Evolutionary conservation across 306 rosid species (phyloP), one percentile per base, ranked within the genome.

Genomic region (Parietaria judaica): DNA sequence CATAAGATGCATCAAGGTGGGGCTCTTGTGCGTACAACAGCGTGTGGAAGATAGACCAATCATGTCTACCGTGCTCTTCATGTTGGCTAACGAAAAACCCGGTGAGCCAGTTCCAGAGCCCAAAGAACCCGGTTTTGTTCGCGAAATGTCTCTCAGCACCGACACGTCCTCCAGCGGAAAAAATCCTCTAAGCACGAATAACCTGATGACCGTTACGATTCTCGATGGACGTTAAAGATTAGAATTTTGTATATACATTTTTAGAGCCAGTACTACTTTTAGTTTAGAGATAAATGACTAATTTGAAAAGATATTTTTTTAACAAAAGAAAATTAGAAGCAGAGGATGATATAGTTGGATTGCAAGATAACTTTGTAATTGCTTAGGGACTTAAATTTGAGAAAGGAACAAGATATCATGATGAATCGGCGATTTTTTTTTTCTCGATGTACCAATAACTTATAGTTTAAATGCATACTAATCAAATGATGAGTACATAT

Each of bases 1-100:
- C 3, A 13, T 65, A 16, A 62, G 65, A 43, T 75, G 74, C 36
- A 69, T 69, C 64, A 66, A 68, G 43, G 65, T 68, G 2, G 70
- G 74, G 0, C 73, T 76, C 14, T 59, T 68, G 58, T 75, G 79
- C 37, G 79, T 54, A 38, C 66, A 77, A 51, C 67, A 68, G n/a
- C 39, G 56, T 5, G 39, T 51, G 1, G 78, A 72, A 35, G 81
- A 72, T 23, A 64, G 81, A 8, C 78, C 78, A 51, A 60, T 50
- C 0, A 77, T 68, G 78, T 54, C 72, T 15, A 47, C 74, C 14
- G 81, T 77, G 7, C 49, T 64, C 12, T 49, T 47, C 12, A 68
- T 72, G 72, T 65, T 77, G 51, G 71, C 67, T 14, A 51, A 51
- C 43, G 78, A 72, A 36, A 65, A 61, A 45, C 51, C 46, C 47